A percentile compares a stretch with the other conserved stretches of the same genome.
These are phyloP conservation scores for Spiromastix sp. DNA, from an alignment of 2,329 filamentous ascomycete genomes.

Conservation along the genomic window DNA sequence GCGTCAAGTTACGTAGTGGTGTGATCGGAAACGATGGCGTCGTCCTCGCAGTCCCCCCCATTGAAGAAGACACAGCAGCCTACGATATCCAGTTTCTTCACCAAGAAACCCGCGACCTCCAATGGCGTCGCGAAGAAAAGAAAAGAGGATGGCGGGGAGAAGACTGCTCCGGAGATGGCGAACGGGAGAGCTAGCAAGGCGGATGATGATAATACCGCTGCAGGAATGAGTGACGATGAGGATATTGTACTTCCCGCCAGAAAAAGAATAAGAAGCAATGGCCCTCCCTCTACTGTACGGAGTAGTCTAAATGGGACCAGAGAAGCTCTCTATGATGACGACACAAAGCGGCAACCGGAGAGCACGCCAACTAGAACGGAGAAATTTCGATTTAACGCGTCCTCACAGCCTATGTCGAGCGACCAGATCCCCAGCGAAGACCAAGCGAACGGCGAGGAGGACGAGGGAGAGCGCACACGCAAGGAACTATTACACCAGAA, in stretches of 20 bases:
- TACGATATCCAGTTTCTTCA: conserved; percentile 80
- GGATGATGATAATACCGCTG: conserved; percentile 6
- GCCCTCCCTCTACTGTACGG: conserved; percentile 9
- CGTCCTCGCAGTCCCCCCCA: conserved; percentile 25
- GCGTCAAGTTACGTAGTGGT: too few relatives aligned
- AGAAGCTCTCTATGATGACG: conserved; percentile 6
- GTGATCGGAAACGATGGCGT: conserved; percentile 20
- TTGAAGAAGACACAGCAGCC: conserved; percentile 48
- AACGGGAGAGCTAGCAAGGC: background rate
- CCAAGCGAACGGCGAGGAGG: conserved; percentile 29
- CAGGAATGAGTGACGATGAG: conserved; percentile 23
- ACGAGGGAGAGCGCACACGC: conserved; percentile 43
- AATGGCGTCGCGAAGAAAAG: too few relatives aligned
- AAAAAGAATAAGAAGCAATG: conserved; percentile 29
- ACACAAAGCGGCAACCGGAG: conserved; percentile 16
- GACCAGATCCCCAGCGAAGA: conserved; percentile 23
- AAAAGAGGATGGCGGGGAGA: too few relatives aligned
- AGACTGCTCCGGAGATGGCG: background rate
- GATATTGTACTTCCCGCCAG: conserved; percentile 29
- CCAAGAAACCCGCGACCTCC: conserved; percentile 38
- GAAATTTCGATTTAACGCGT: conserved; percentile 49
- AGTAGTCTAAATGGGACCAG: conserved; percentile 9
- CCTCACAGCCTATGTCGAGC: conserved; percentile 19
- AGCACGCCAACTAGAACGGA: conserved; percentile 42
- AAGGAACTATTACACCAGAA: conserved; percentile 67